Base-by-base conservation (phyloP, 2,329 filamentous ascomycete species). In the Neonectria faginata region DNA sequence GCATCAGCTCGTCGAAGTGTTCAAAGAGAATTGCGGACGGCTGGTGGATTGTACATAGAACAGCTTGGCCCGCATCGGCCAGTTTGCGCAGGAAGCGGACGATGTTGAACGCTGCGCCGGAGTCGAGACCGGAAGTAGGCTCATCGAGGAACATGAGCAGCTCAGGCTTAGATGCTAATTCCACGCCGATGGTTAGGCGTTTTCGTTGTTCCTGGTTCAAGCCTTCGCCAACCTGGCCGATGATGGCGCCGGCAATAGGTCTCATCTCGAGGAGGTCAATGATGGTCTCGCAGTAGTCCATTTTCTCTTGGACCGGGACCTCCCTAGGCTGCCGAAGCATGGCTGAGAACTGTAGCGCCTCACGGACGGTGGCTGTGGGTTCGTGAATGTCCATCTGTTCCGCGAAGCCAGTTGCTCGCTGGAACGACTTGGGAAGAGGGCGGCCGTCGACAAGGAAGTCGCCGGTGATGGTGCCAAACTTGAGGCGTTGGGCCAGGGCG, bases 361-460 rank as follows among this genome's bases (percentile, higher is more conserved):
- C 90, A 2, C 88, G 82, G 0, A 92, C 88, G 0, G 90, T 92
- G 0, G 88, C 82, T 0, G 88, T 89, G 1, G 88, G 85, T 65
- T 91, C 88, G 69, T 91, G 89, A 2, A 92, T 83, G 68, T 92
- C 89, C 78, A 88, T 86, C 69, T 92, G 89, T 72, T 92, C 80
- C 1, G 80, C 81, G 60, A 83, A 95, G 27, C 92, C 92, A 0
- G 91, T 94, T 72, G 92, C 92, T 50, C 92, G 87, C 75, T 94
- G 92, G 82, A 95, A 95, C 0, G 90, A 92, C 45, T 85, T 87
- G 58, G 93, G 91, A 14, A 91, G 86, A 51, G 88, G 88, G 22
- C 85, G 85, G 2, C 92, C 92, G 70, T 94, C 91, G 8, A 94
- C 90, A n/a, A 93, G 80, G 82, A 95, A 93, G 56, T 93, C 89